Base-by-base conservation (phyloP, 2,329 filamentous ascomycete species). In the Cytospora mali region DNA sequence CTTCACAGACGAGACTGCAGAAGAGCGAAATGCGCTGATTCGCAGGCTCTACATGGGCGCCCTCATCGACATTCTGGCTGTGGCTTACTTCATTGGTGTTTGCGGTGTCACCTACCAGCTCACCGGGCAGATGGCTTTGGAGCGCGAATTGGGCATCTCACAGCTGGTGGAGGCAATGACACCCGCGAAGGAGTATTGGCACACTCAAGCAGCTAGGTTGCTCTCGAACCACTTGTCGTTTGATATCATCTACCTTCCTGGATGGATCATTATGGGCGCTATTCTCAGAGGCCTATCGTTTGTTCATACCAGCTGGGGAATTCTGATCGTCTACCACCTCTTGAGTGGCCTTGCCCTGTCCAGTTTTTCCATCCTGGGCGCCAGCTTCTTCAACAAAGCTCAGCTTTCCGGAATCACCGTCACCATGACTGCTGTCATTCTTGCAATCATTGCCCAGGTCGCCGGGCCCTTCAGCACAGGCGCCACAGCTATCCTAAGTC, bases 91-190 rank as follows among this genome's bases (percentile, higher is more conserved):
- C 69, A 85, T 93, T 55, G 89, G 88, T 23, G 83, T 95, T 60
- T 87, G 95, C 52, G 92, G 91, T 60, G 84, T 97, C 28, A 89
- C 88, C 42, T 97, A 97, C 73, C 93, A 97, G 70, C 80, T 96
- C 62, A 91, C 92, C 0, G 93, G 93, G 10, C 87, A 93, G 69
- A 88, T 96, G 73, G 93, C 93, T 9, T 87, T 88, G 2, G 93
- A 97, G 76, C 82, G 93, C 61, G 93, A 97, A 77, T 81, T 87
- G 18, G 93, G 93, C 62, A 95, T 97, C 84, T 91, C 91, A 5
- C 91, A 93, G 66, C 80, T 97, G 29, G 86, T 97, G 50, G 93
- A 97, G 75, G 89, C 92, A 60, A 97, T 96, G 92, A 93, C 95
- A 81, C 89, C 91, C 0, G 91, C 91, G 61, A 82, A 83, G 60